A percentile compares a stretch with the other conserved stretches of the same genome.
Conservation (phyloP, 2,329 filamentous ascomycete species). For the Aspergillus chevalieri region DNA sequence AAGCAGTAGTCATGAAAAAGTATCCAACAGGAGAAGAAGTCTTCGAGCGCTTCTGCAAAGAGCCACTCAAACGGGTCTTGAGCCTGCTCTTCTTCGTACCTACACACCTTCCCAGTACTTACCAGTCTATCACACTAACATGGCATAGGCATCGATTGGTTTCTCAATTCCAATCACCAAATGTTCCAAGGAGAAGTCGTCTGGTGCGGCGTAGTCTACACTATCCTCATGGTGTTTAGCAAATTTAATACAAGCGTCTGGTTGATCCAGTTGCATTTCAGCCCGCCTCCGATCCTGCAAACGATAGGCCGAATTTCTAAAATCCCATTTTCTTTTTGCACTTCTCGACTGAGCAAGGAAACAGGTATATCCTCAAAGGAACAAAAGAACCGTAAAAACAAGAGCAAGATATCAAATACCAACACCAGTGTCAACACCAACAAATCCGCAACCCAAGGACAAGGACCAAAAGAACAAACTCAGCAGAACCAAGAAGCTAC, state of each 20-base stretch:
- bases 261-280: slow-evolving; percentile 40
- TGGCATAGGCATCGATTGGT: slow-evolving; percentile 52
- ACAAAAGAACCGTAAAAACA: not conserved
- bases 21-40: slow-evolving; percentile 21
- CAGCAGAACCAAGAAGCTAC: not conserved
- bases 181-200: slow-evolving; percentile 61
- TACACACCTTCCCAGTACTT: not conserved
- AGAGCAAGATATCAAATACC: not conserved
- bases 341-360: not conserved
- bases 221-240: slow-evolving; percentile 60
- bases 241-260: slow-evolving; percentile 59
- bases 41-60: slow-evolving; percentile 44
- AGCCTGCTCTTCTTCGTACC: slow-evolving; percentile 68
- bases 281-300: slow-evolving; percentile 6
- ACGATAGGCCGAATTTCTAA: slow-evolving; percentile 3
- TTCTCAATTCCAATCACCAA: slow-evolving; percentile 68
- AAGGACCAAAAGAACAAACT: not conserved
- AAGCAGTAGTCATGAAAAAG: not conserved
- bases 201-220: slow-evolving; percentile 69
- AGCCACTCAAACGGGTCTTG: slow-evolving; percentile 48
- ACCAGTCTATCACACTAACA: not conserved
- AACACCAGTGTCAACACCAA: not conserved
- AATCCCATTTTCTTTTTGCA: slow-evolving; percentile 4
- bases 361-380: not conserved
- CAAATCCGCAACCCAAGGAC: not conserved